phyloP scores from a whole-genome alignment of 1,139 yeast genomes.

The Candida neerlandica region DNA sequence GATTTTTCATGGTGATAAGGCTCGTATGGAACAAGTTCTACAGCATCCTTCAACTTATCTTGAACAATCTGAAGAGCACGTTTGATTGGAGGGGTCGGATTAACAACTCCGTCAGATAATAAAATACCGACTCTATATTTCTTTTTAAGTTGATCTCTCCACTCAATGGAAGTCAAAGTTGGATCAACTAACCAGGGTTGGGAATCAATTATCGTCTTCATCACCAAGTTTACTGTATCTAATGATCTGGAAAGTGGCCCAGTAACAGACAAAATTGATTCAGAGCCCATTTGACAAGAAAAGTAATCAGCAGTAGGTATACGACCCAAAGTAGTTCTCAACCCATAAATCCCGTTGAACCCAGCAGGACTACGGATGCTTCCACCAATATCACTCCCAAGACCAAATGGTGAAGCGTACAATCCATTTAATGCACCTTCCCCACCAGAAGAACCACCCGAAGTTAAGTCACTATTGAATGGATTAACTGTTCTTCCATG shows the following conservation, averaged over 20 bases:
- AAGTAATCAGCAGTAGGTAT: conserved; percentile 22
- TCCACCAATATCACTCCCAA: conserved; percentile 36
- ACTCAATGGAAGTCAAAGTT: conserved; percentile 18
- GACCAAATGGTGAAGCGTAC: conserved; percentile 27
- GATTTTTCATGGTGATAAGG: conserved; percentile 21
- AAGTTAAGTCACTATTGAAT: conserved; percentile 50
- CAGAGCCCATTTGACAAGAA: conserved; percentile 30
- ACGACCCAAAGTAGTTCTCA: conserved; percentile 25
- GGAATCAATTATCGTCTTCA: conserved; percentile 28
- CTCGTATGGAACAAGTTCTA: conserved; percentile 21
- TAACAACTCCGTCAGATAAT: conserved; percentile 21
- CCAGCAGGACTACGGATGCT: conserved; percentile 32
- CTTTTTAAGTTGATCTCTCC: conserved; percentile 19
- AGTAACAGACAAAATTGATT: conserved; percentile 45
- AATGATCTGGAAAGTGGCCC: conserved; percentile 45
- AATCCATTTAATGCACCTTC: conserved; percentile 28
- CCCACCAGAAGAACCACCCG: conserved; percentile 45
- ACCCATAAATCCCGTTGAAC: conserved; percentile 29
- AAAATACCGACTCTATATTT: conserved; percentile 21
- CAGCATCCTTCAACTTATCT: conserved; percentile 16
- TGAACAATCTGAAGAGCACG: conserved; percentile 24
- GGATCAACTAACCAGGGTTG: conserved; percentile 28
- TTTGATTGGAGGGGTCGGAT: conserved; percentile 24
- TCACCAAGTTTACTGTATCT: conserved; percentile 26
- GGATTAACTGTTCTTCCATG: conserved; percentile 59